phyloP scores from a whole-genome alignment of 2,329 filamentous ascomycete genomes.

The Aspergillus oerlinghausenensis region DNA sequence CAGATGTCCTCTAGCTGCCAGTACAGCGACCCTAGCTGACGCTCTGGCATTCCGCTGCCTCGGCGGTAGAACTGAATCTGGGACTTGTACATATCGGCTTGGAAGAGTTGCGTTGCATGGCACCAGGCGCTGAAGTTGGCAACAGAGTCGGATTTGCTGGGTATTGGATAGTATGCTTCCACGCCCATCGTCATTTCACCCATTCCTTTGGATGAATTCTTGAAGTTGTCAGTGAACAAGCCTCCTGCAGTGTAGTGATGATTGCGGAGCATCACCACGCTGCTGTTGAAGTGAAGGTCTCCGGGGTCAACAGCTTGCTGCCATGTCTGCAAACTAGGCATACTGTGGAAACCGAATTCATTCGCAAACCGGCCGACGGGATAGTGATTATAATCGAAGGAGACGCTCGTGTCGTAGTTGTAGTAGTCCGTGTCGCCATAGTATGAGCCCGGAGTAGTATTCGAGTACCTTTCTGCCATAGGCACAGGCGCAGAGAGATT shows the following conservation, averaged over 20 bases:
- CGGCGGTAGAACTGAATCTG: slow-evolving; percentile 60
- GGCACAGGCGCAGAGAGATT: slow-evolving; percentile 51
- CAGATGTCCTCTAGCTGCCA: slow-evolving; percentile 65
- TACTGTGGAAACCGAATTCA: slow-evolving; percentile 61
- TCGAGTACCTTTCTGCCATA: slow-evolving; percentile 55
- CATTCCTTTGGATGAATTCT: slow-evolving; percentile 32
- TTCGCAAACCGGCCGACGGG: slow-evolving; percentile 58
- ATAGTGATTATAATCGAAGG: slow-evolving; percentile 54
- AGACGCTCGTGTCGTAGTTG: slow-evolving; percentile 50
- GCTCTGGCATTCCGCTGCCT: slow-evolving; percentile 53
- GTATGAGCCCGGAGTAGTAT: slow-evolving; percentile 48
- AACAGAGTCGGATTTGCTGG: slow-evolving; percentile 48
- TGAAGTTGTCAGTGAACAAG: slow-evolving; percentile 44
- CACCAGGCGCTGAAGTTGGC: slow-evolving; percentile 61
- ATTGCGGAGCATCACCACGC: slow-evolving; percentile 52
- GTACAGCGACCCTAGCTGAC: slow-evolving; percentile 57
- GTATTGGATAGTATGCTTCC: slow-evolving; percentile 53
- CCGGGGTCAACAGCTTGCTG: slow-evolving; percentile 47
- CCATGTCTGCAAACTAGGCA: slow-evolving; percentile 59
- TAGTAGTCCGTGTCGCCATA: slow-evolving; percentile 61
- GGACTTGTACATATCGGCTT: slow-evolving; percentile 58
- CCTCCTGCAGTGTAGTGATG: slow-evolving; percentile 54
- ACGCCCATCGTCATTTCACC: slow-evolving; percentile 57
- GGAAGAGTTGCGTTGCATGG: slow-evolving; percentile 59
- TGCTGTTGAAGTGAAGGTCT: slow-evolving; percentile 56